phyloP scores from a whole-genome alignment of 169 alveolate species.

The Eimeria falciformis region DNA sequence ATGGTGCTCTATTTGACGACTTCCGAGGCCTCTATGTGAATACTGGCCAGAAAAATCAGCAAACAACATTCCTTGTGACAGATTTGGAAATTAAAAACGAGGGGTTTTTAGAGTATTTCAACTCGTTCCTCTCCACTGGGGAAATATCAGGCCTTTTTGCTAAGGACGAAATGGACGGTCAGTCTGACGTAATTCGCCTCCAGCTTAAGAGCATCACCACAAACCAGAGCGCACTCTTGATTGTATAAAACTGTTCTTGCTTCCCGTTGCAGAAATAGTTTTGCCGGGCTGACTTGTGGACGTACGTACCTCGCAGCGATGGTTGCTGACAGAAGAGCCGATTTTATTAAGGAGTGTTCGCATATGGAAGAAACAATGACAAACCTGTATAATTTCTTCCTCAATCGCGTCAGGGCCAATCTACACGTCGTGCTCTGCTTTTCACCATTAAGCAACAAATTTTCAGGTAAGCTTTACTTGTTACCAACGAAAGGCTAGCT shows the following conservation, averaged over 20 bases:
- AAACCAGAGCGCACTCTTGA: no score
- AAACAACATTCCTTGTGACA: conserved; percentile 95
- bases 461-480: conserved; percentile 84
- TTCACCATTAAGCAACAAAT: conserved; percentile 95
- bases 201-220: not conserved
- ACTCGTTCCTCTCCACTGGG: conserved; percentile 95
- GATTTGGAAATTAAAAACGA: conserved; percentile 97
- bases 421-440: conserved; percentile 95
- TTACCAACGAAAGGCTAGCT: no score
- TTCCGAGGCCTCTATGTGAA: conserved; percentile 90
- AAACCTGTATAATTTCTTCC: conserved; percentile 89
- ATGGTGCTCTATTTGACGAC: conserved; percentile 93
- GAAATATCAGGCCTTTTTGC: conserved; percentile 96
- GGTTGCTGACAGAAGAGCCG: conserved; percentile 70
- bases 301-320: conserved; percentile 18
- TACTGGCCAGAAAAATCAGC: conserved; percentile 93
- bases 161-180: conserved; percentile 94
- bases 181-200: not conserved
- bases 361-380: conserved; percentile 71
- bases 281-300: not conserved
- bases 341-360: conserved; percentile 75
- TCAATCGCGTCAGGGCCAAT: conserved; percentile 96
- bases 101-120: conserved; percentile 95
- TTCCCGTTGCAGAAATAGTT: conserved; percentile 70
- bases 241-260: conserved; percentile 20